These are phyloP conservation scores for Vigna hirtella DNA, from an alignment of 306 rosid genomes.

Conservation along the genomic window DNA sequence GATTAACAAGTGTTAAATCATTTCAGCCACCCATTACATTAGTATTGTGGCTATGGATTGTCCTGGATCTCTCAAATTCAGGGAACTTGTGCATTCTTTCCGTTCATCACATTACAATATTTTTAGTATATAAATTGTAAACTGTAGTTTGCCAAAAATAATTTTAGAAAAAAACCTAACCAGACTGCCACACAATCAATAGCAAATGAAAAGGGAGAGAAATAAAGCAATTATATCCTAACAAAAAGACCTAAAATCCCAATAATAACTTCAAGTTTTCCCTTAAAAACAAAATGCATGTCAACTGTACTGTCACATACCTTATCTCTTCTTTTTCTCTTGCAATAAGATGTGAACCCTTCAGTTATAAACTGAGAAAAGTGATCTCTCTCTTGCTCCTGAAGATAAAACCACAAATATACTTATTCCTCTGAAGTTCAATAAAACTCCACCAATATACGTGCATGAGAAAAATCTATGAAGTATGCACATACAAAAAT, in stretches of 20 bases:
- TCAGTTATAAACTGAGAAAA: slow-evolving; percentile 91
- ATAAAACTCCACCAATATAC: slow-evolving; percentile 1
- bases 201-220: slow-evolving; percentile 7
- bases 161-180: slow-evolving; percentile 2
- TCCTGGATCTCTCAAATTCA: neutral
- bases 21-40: slow-evolving; percentile 23
- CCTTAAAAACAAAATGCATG: neutral
- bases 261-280: slow-evolving; percentile 4
- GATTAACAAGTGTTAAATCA: slow-evolving; percentile 17
- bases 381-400: slow-evolving; percentile 96
- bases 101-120: neutral
- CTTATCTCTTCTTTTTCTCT: slow-evolving; percentile 99
- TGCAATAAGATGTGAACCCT: slow-evolving; percentile 93
- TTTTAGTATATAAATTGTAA: neutral
- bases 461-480: slow-evolving; percentile 24
- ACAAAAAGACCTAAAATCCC: slow-evolving; percentile 2
- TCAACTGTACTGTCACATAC: slow-evolving; percentile 50
- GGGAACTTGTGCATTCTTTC: neutral
- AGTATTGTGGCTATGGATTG: neutral
- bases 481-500: neutral
- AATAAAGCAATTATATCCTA: slow-evolving; percentile 16
- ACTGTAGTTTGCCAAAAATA: slow-evolving; percentile 7
- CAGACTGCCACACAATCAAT: neutral
- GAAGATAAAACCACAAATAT: slow-evolving; percentile 36
- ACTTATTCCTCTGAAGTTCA: slow-evolving; percentile 3